Conservation (phyloP, 106 monocot genomes). For the Gastrodia elata region DNA sequence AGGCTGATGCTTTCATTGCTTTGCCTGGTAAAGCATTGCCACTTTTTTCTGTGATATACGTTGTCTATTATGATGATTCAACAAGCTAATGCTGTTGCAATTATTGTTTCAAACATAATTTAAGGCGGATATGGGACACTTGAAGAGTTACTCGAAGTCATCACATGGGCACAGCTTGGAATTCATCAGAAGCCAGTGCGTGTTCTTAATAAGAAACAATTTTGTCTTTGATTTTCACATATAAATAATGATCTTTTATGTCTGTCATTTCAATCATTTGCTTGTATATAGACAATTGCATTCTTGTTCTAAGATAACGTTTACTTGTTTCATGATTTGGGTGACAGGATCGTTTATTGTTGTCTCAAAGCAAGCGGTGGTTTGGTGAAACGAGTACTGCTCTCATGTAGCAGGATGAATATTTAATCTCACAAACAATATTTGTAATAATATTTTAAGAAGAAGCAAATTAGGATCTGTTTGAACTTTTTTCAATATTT, state of each 20-base stretch:
- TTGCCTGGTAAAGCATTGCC: slow-evolving; percentile 49
- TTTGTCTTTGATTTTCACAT: too few relatives aligned
- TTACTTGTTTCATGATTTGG: too few relatives aligned
- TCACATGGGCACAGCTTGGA: slow-evolving; percentile 80
- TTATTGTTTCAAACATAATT: neutral
- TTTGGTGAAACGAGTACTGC: too few relatives aligned
- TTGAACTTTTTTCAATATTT: too few relatives aligned
- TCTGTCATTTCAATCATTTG: too few relatives aligned
- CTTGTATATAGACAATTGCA: too few relatives aligned
- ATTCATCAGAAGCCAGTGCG: slow-evolving; percentile 72
- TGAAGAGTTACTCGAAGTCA: slow-evolving; percentile 64
- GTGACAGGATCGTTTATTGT: too few relatives aligned
- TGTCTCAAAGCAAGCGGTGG: too few relatives aligned
- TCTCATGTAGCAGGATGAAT: neutral
- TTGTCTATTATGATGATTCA: neutral
- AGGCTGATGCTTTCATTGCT: slow-evolving; percentile 86
- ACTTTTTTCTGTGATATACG: neutral
- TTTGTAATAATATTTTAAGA: too few relatives aligned
- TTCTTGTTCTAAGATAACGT: too few relatives aligned
- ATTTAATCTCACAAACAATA: neutral
- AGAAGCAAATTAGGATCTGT: too few relatives aligned
- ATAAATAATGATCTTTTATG: too few relatives aligned
- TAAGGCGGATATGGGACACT: slow-evolving; percentile 85
- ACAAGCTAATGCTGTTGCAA: neutral
- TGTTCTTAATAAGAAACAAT: neutral